Evolutionary conservation across 2,329 filamentous ascomycete species (phyloP), one percentile per base, ranked within the genome.

Genomic region (Penicillium thymicola): DNA sequence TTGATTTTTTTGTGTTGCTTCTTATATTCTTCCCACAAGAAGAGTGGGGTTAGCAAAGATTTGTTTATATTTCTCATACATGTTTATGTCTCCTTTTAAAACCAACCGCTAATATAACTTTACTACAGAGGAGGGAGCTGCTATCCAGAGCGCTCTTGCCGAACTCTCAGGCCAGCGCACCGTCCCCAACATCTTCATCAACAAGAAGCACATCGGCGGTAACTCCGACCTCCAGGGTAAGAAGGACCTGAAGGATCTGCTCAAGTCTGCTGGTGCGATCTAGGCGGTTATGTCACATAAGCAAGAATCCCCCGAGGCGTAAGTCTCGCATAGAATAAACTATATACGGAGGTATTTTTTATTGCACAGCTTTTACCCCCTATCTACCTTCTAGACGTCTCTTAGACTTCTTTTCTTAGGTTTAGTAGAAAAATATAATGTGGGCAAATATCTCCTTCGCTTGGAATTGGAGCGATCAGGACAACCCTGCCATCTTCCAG

Each of bases 131-230:
- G 93, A 97, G 71, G 93, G 94, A 63, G 74, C 78, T 64, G 92
- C 81, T 13, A 85, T 99, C 70, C 94, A 99, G 81, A 81, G 85
- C 63, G 91, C 92, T 27, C 89, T 99, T 59, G 76, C 84, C 65
- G 83, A 93, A 62, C 84, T 97, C 68, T 90, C 86, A 55, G 82
- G 84, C 74, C 94, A 99, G 82, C 82, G 86, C 70, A 93, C 90
- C 68, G 94, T 99, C 6, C 94, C 94, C 69, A 97, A 97, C 81
- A 89, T 96, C 79, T 97, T 89, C 82, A 97, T 99, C 77, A 79
- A 79, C 67, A 79, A 92, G 79, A 80, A 95, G 81, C 93, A 97
- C 78, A 95, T 99, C 74, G 94, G 94, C 62, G 94, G 94, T 66
- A 97, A 97, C 85, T 96, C 91, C 25, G 93, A 94, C 67, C 76